phyloP scores from a whole-genome alignment of 768 basidiomycete species.

The Daedaleopsis nitida region DNA sequence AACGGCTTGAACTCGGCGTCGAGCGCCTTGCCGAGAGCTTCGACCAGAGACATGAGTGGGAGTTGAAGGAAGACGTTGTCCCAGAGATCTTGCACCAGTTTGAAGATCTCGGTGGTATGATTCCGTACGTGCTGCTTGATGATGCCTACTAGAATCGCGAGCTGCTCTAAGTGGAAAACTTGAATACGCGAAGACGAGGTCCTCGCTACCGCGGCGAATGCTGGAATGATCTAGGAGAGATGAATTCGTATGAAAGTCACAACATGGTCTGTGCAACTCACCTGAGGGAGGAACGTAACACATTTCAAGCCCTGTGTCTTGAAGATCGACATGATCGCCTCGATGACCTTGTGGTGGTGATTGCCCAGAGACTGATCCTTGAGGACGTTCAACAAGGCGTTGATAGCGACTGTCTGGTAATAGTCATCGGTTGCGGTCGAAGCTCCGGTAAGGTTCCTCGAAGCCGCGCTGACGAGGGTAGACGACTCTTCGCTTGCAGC shows the following conservation, averaged over 20 bases:
- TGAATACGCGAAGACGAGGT: slow-evolving; percentile 80
- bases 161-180: slow-evolving; percentile 93
- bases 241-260: background rate
- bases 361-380: slow-evolving; percentile 85
- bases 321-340: slow-evolving; percentile 99
- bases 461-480: slow-evolving; percentile 57
- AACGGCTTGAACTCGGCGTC: slow-evolving; percentile 98
- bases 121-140: slow-evolving; percentile 97
- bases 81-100: slow-evolving; percentile 89
- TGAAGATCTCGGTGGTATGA: slow-evolving; percentile 84
- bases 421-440: slow-evolving; percentile 85
- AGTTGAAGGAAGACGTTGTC: slow-evolving; percentile 80
- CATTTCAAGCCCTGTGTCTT: slow-evolving; percentile 97
- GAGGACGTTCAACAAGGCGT: slow-evolving; percentile 80
- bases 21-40: slow-evolving; percentile 88
- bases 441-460: slow-evolving; percentile 61
- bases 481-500: slow-evolving; percentile 49
- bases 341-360: slow-evolving; percentile 92
- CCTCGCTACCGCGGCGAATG: slow-evolving; percentile 87
- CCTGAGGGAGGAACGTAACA: slow-evolving; percentile 93
- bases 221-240: slow-evolving; percentile 79
- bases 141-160: slow-evolving; percentile 92
- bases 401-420: slow-evolving; percentile 95
- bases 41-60: slow-evolving; percentile 89
- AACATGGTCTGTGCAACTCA: slow-evolving; percentile 31